Evolutionary conservation across 257 asterid genomes (phyloP).

Genomic region (Capsicum chinense): DNA sequence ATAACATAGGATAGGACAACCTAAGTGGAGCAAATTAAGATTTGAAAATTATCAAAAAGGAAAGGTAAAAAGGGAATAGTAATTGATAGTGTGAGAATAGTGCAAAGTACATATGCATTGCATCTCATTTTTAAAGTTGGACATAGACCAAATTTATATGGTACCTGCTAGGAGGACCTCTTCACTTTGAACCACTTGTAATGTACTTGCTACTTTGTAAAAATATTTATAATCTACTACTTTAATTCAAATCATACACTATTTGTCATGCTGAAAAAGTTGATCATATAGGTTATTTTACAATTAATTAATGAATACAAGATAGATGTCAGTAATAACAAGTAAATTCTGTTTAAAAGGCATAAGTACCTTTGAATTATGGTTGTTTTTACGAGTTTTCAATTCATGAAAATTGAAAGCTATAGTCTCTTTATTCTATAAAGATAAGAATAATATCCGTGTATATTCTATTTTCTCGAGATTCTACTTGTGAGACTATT

Average conservation of each 20-base stretch:
- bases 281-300: background rate
- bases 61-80: slow-evolving; percentile 1
- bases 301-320: background rate
- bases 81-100: slow-evolving; percentile 12
- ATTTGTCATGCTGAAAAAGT: slow-evolving; percentile 22
- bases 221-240: background rate
- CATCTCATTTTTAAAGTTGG: background rate
- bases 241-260: slow-evolving; percentile 14
- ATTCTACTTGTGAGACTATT: no score
- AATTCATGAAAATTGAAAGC: background rate
- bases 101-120: slow-evolving; percentile 27
- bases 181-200: slow-evolving; percentile 25
- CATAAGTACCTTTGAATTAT: background rate
- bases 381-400: background rate
- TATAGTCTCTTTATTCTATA: background rate
- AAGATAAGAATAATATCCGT: background rate
- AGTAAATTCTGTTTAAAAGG: background rate
- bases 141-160: background rate
- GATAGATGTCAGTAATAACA: background rate
- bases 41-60: background rate
- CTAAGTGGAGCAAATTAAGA: slow-evolving; percentile 26
- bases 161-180: slow-evolving; percentile 4
- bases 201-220: background rate
- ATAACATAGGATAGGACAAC: slow-evolving; percentile 34
- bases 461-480: background rate